Base-by-base conservation (phyloP, 2,329 filamentous ascomycete genomes). In the Trichoderma sp. region DNA sequence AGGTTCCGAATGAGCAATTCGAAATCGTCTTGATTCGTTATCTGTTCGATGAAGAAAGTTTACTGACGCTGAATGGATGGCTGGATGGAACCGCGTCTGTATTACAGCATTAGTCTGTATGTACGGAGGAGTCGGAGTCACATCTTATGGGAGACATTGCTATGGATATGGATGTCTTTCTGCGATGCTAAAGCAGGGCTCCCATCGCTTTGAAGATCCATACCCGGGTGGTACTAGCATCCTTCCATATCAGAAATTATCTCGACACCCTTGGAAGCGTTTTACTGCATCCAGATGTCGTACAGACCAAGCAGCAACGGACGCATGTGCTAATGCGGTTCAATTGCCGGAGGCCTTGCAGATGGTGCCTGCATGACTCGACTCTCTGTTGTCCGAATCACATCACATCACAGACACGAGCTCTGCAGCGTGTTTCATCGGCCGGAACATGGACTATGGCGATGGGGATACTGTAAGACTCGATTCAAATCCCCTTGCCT, bases 331-430 rank as follows among this genome's bases (percentile, higher is more conserved):
- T 59, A 67, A 59, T 59, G 53, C 64, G 54, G 64, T 22, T 22
- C 53, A 52, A 67, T 67, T 67, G 64, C 64, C 64, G 64, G 42
- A 39, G 54, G 56, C 54, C 42, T 50, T 67, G 56, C 54, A 59
- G 64, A 58, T 42, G 64, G 64, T 59, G 54, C 64, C 64, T 67
- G 64, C 64, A 59, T 67, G 42, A 58, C 56, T 52, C 63, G 63
- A 35, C 19, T 45, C 37, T 35, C 42, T n/a, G 19, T 57, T n/a
- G 37, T 25, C 42, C 27, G 42, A 61, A 61, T 65, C 63, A 48
- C 63, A 65, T 65, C 63, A 45, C 63, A 56, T 64, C 60, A 39
- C 48, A 29, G 60, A 54, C 48, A 64, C 32, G 48, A 64, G 60
- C 48, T n/a, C n/a, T 25, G 53, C 32, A 15, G 53, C 54, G 19